Evolutionary conservation across 2,329 filamentous ascomycete species (phyloP).

Genomic region (Aspergillus novofumigatus): DNA sequence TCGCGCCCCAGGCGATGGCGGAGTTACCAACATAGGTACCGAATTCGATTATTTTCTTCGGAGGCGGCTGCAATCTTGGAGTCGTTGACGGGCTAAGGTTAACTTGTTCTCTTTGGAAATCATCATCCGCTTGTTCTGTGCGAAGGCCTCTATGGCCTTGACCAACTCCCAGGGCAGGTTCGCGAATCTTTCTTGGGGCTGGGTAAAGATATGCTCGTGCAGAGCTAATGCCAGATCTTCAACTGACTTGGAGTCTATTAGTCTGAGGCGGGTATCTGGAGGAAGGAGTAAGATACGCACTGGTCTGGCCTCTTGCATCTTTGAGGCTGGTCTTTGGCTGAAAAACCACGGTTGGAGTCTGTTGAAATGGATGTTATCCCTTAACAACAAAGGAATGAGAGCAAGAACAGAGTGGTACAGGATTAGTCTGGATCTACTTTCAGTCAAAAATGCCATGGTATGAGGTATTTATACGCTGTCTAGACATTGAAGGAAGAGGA

Average conservation of each 20-base stretch:
- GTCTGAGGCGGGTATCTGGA: too few relatives aligned
- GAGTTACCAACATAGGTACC: constrained; percentile 37
- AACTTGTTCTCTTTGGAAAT: constrained; percentile 30
- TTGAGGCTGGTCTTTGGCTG: too few relatives aligned
- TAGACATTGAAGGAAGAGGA: too few relatives aligned
- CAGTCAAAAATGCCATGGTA: too few relatives aligned
- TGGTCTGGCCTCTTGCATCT: too few relatives aligned
- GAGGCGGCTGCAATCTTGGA: constrained; percentile 21
- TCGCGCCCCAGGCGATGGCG: constrained; percentile 29
- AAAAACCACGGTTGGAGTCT: too few relatives aligned
- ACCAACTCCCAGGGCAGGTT: constrained; percentile 27
- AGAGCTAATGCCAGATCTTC: constrained; percentile 8
- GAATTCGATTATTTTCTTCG: constrained; percentile 33
- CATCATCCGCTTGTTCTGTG: constrained; percentile 28
- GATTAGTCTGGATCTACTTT: too few relatives aligned
- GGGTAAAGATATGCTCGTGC: constrained; percentile 18
- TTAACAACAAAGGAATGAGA: too few relatives aligned
- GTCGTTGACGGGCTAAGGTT: constrained; percentile 15
- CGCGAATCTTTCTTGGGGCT: constrained; percentile 10
- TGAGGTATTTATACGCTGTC: too few relatives aligned
- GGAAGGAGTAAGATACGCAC: background rate
- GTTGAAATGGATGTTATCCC: too few relatives aligned
- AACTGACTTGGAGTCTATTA: background rate
- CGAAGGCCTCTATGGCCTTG: constrained; percentile 30
- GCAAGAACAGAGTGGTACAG: too few relatives aligned